These are phyloP conservation scores for Allium cepa DNA, from an alignment of 106 monocot genomes.

Conservation along the genomic window DNA sequence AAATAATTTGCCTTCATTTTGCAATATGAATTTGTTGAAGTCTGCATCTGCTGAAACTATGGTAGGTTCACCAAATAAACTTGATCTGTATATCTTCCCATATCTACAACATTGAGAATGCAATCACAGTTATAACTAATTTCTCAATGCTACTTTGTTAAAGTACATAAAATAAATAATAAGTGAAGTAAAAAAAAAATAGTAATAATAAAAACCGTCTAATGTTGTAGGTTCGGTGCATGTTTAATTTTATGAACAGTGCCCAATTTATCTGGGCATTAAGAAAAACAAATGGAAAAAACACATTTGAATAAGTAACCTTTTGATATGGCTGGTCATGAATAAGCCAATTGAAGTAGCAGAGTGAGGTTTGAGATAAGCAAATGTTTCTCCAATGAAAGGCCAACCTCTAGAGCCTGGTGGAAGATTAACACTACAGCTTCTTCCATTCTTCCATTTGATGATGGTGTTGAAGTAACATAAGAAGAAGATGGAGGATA, in stretches of 20 bases:
- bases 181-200: no score
- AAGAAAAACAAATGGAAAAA: neutral
- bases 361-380: conserved; percentile 10
- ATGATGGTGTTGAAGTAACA: neutral
- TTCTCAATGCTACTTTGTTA: neutral
- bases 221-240: no score
- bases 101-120: conserved; percentile 20
- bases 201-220: no score
- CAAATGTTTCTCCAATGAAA: conserved; percentile 25
- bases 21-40: conserved; percentile 63
- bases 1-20: conserved; percentile 71
- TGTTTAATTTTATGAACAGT: no score
- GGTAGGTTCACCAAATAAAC: conserved; percentile 59
- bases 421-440: conserved; percentile 10
- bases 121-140: no score
- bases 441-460: neutral
- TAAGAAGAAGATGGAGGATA: conserved; percentile 9
- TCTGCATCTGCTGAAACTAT: conserved; percentile 71
- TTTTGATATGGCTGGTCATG: conserved; percentile 16
- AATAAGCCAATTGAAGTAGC: conserved; percentile 13
- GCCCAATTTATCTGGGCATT: neutral
- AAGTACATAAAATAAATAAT: neutral
- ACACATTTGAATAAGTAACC: neutral
- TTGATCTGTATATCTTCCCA: conserved; percentile 63
- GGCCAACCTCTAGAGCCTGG: conserved; percentile 28